Percentiles rank a stretch among this genome's conserved stretches.
Evolutionary conservation across 306 rosid species (phyloP).

Genomic region (Sindora glabra): DNA sequence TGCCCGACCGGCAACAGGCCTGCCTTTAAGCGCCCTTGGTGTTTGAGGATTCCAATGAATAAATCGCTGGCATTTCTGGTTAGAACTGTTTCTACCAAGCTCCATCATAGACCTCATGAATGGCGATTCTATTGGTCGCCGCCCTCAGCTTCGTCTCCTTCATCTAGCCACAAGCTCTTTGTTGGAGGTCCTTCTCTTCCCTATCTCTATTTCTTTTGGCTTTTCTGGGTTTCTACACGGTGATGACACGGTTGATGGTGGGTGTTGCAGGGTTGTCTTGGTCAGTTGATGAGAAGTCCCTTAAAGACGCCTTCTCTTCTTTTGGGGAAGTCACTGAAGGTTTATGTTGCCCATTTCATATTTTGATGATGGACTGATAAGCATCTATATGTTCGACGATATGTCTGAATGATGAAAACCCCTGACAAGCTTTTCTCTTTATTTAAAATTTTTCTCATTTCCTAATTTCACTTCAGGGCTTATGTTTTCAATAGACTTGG

Average conservation of each 20-base stretch:
- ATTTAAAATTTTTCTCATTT: no score
- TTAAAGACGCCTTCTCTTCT: slow-evolving; percentile 75
- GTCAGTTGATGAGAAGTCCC: slow-evolving; percentile 76
- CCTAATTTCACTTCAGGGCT: no score
- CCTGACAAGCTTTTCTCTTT: no score
- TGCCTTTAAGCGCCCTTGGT: no score
- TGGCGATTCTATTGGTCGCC: slow-evolving; percentile 38
- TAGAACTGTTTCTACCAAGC: slow-evolving; percentile 1
- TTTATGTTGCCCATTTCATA: not conserved
- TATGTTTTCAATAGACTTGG: not conserved
- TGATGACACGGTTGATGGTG: slow-evolving; percentile 1
- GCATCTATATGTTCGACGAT: slow-evolving; percentile 33
- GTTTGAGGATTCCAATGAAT: no score
- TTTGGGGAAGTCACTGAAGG: slow-evolving; percentile 81
- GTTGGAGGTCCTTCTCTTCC: slow-evolving; percentile 56
- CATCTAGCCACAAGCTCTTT: slow-evolving; percentile 56
- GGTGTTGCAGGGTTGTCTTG: slow-evolving; percentile 65
- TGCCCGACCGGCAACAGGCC: no score
- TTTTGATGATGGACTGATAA: not conserved
- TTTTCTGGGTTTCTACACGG: not conserved
- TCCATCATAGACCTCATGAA: slow-evolving; percentile 5
- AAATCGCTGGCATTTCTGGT: not conserved
- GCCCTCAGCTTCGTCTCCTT: slow-evolving; percentile 21
- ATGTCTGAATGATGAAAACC: slow-evolving; percentile 13
- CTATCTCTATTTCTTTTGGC: not conserved